These are phyloP conservation scores for Clarireedia homoeocarpa DNA, from an alignment of 2,329 filamentous ascomycete species.

Conservation along the genomic window DNA sequence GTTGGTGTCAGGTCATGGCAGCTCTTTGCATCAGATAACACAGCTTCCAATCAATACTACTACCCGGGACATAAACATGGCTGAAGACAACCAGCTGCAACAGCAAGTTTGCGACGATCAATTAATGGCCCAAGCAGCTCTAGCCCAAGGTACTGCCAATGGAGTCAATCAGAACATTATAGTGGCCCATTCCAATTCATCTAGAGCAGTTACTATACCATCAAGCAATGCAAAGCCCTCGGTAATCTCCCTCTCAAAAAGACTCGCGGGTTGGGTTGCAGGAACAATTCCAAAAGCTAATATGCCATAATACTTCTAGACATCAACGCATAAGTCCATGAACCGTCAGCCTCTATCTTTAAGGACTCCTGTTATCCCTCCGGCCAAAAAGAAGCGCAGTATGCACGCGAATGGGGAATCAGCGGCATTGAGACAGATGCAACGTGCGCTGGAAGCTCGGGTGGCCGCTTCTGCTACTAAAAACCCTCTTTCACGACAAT, in stretches of 20 bases:
- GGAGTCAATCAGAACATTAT: too few relatives aligned
- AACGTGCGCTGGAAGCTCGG: not conserved
- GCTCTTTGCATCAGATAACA: not conserved
- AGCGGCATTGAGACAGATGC: not conserved
- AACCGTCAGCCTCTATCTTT: constrained; percentile 2
- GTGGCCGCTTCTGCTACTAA: not conserved
- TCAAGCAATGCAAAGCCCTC: constrained; percentile 4
- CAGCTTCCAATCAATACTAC: not conserved
- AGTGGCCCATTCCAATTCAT: too few relatives aligned
- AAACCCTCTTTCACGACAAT: not conserved
- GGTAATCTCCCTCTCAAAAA: not conserved
- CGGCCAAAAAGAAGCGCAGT: not conserved
- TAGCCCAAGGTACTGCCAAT: too few relatives aligned
- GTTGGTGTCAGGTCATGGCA: not conserved
- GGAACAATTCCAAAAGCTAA: constrained; percentile 3
- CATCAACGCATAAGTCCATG: constrained; percentile 2
- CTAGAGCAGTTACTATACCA: not conserved
- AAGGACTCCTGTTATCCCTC: not conserved
- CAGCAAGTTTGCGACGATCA: too few relatives aligned
- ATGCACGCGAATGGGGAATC: not conserved
- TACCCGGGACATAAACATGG: not conserved
- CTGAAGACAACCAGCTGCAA: too few relatives aligned
- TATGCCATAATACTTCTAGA: not conserved
- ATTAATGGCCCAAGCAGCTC: too few relatives aligned
- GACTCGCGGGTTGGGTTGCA: not conserved